These are phyloP conservation scores for Citrus australasica DNA, from an alignment of 345 rosid genomes.

Conservation along the genomic window DNA sequence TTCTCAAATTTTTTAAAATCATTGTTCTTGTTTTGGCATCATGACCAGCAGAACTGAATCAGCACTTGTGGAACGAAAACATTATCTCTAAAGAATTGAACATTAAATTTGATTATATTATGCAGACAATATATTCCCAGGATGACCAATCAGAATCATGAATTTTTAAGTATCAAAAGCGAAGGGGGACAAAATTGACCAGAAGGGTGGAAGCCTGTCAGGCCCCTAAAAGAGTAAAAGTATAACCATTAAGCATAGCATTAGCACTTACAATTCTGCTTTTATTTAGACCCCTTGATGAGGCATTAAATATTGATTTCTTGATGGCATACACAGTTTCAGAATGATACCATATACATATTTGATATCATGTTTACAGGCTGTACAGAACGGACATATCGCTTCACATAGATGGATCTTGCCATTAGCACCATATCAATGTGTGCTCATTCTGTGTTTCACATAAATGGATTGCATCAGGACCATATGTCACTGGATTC, in stretches of 20 bases:
- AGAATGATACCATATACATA: no score
- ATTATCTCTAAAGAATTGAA: constrained; percentile 18
- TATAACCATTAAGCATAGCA: neutral
- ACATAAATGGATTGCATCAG: neutral
- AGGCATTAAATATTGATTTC: neutral
- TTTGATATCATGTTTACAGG: constrained; percentile 1
- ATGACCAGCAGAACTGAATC: neutral
- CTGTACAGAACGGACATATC: neutral
- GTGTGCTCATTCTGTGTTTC: neutral
- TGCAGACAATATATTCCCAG: neutral
- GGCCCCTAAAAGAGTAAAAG: neutral
- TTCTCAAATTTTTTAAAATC: neutral
- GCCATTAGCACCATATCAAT: neutral
- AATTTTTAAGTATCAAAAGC: neutral
- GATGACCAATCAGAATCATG: neutral
- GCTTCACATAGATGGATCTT: neutral
- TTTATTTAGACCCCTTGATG: neutral
- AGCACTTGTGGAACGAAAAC: constrained; percentile 6
- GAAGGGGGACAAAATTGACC: constrained; percentile 1
- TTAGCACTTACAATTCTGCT: neutral
- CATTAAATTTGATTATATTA: constrained; percentile 4
- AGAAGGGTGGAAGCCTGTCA: neutral
- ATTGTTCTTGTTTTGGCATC: neutral
- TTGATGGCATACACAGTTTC: neutral
- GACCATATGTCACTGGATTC: neutral